phyloP scores from a whole-genome alignment of 352 stramenopile genomes.

The Phytophthora tubulina region DNA sequence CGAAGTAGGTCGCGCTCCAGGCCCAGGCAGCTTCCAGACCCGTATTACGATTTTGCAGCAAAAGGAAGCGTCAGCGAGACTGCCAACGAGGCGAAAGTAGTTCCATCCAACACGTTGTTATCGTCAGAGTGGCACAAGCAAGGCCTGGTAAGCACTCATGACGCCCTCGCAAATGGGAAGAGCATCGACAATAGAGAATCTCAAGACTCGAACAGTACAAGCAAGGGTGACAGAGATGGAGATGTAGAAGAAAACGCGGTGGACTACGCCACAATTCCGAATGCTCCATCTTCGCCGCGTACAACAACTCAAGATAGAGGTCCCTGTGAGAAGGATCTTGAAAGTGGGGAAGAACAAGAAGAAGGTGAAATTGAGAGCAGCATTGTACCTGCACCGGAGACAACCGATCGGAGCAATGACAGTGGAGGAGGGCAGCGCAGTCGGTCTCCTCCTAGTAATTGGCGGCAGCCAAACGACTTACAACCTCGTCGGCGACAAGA shows the following conservation, averaged over 20 bases:
- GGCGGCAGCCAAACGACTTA: slow-evolving; percentile 10
- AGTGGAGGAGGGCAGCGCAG: not conserved
- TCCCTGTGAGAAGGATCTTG: not conserved
- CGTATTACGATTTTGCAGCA: not conserved
- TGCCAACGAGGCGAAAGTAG: not conserved
- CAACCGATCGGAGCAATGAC: not conserved
- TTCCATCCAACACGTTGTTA: not conserved
- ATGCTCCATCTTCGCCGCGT: not conserved
- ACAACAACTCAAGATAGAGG: slow-evolving; percentile 1
- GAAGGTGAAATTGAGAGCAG: slow-evolving; percentile 34
- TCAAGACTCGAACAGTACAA: not conserved
- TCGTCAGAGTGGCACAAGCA: not conserved
- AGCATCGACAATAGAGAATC: not conserved
- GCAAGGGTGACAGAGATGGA: not conserved
- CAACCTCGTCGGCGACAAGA: slow-evolving; percentile 13
- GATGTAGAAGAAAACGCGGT: not conserved
- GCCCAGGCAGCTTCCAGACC: slow-evolving; percentile 1
- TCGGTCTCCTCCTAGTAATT: slow-evolving; percentile 11
- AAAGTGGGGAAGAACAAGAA: slow-evolving; percentile 29
- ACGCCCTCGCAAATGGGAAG: not conserved
- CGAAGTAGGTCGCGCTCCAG: slow-evolving; percentile 22
- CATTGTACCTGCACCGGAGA: not conserved
- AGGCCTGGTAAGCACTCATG: not conserved
- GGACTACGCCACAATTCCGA: not conserved
- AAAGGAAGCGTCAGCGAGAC: not conserved